Percentiles rank a stretch among this genome's conserved stretches.
These are phyloP conservation scores for Dichotomocladium elegans DNA, from an alignment of 371 early-diverging fungal genomes.

Conservation along the genomic window DNA sequence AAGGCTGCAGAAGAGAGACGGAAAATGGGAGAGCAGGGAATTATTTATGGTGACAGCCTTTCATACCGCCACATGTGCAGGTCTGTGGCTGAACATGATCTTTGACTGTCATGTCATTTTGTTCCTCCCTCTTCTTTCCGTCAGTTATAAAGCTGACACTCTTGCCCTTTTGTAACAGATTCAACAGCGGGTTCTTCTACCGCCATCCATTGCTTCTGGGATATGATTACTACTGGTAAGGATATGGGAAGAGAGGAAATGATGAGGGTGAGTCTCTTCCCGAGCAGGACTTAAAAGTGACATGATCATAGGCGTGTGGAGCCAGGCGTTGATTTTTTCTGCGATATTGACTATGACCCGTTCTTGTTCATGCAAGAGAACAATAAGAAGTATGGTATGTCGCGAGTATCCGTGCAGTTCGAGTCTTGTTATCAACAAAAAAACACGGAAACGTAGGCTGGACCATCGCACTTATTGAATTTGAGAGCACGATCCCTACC, in stretches of 20 bases:
- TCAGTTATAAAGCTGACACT: constrained; percentile 6
- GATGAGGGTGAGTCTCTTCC: not conserved
- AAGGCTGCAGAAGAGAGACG: constrained; percentile 55
- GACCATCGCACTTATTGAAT: constrained; percentile 81
- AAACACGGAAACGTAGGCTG: no score
- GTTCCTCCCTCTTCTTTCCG: not conserved
- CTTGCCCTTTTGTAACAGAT: constrained; percentile 44
- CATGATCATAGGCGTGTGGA: constrained; percentile 64
- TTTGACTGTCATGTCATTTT: no score
- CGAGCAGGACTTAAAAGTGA: not conserved
- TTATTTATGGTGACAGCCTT: constrained; percentile 84
- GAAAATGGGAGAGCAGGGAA: constrained; percentile 53
- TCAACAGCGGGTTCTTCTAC: constrained; percentile 87
- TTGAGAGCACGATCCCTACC: constrained; percentile 74
- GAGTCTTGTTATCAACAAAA: not conserved
- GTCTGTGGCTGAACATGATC: constrained; percentile 14
- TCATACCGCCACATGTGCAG: constrained; percentile 97
- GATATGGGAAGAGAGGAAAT: not conserved
- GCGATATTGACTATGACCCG: constrained; percentile 89
- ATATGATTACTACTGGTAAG: constrained; percentile 88
- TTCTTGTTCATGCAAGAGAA: constrained; percentile 83
- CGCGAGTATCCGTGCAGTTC: not conserved
- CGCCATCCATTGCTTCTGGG: constrained; percentile 71
- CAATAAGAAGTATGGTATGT: constrained; percentile 75
- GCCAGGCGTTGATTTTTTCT: constrained; percentile 82